Percentiles rank a stretch among this genome's conserved stretches.
Conservation (phyloP, 2,329 filamentous ascomycete species). For the Verticillium dahliae region DNA sequence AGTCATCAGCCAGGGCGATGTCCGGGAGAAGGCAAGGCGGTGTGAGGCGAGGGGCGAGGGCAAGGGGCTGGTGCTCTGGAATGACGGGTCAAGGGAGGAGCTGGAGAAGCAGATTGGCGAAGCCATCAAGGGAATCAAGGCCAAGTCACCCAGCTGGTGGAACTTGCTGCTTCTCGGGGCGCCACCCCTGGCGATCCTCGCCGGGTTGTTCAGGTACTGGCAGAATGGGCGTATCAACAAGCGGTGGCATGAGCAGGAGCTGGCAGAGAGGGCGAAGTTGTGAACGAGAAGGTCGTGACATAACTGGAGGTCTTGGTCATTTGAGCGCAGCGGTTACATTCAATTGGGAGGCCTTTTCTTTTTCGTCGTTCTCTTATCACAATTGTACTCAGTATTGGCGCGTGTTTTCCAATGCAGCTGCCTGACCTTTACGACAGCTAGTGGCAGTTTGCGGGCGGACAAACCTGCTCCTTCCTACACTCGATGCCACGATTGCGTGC, state of each 20-base stretch:
- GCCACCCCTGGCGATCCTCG: slow-evolving; percentile 66
- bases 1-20: slow-evolving; percentile 80
- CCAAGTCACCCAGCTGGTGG: slow-evolving; percentile 74
- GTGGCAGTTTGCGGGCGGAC: not conserved
- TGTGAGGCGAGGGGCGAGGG: slow-evolving; percentile 59
- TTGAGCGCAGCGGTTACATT: not conserved
- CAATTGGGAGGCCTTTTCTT: not conserved
- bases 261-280: slow-evolving; percentile 36
- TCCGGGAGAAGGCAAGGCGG: slow-evolving; percentile 73
- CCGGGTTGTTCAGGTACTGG: slow-evolving; percentile 66
- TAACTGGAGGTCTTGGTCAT: not conserved
- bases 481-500: not conserved
- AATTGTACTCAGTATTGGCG: too few species aligned
- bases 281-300: slow-evolving; percentile 14
- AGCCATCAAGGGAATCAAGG: slow-evolving; percentile 58
- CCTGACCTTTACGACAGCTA: too few species aligned
- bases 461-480: not conserved
- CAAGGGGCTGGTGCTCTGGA: slow-evolving; percentile 80
- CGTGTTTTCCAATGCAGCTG: too few species aligned
- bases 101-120: slow-evolving; percentile 59
- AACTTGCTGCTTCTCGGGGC: slow-evolving; percentile 61
- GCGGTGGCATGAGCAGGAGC: slow-evolving; percentile 59
- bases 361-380: not conserved
- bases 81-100: slow-evolving; percentile 70
- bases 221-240: slow-evolving; percentile 64